Evolutionary conservation across 495 filamentous ascomycete genomes (phyloP).

Genomic region (Parathielavia appendiculata): DNA sequence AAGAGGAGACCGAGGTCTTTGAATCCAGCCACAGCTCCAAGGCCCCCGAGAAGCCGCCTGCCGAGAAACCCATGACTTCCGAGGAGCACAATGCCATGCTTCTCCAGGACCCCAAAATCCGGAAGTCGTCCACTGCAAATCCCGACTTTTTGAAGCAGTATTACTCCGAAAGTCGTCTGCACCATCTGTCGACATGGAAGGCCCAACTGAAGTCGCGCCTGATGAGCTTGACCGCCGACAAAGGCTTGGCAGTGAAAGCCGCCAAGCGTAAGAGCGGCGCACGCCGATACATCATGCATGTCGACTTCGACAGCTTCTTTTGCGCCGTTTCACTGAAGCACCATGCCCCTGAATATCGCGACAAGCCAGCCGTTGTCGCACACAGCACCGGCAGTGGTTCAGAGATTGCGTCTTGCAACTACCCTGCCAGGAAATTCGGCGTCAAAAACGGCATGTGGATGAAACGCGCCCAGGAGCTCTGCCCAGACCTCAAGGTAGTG

Average conservation of each 20-base stretch:
- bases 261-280: slow-evolving; percentile 48
- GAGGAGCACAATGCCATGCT: slow-evolving; percentile 87
- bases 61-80: slow-evolving; percentile 56
- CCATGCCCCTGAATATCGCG: slow-evolving; percentile 59
- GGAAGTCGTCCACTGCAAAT: slow-evolving; percentile 79
- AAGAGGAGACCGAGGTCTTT: background rate
- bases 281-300: slow-evolving; percentile 83
- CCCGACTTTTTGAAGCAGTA: slow-evolving; percentile 91
- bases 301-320: slow-evolving; percentile 98
- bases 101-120: slow-evolving; percentile 72
- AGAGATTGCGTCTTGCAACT: slow-evolving; percentile 97
- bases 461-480: slow-evolving; percentile 77
- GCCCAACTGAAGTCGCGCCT: slow-evolving; percentile 83
- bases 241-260: slow-evolving; percentile 37
- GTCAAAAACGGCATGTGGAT: slow-evolving; percentile 99
- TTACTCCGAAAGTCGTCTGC: slow-evolving; percentile 86
- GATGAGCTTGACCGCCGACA: slow-evolving; percentile 67
- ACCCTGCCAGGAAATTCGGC: slow-evolving; percentile 76
- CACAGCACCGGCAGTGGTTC: slow-evolving; percentile 80
- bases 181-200: slow-evolving; percentile 95
- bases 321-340: slow-evolving; percentile 82
- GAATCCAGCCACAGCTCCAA: background rate
- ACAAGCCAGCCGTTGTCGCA: slow-evolving; percentile 85
- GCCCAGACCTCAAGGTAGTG: slow-evolving; percentile 76
- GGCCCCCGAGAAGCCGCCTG: background rate